These are phyloP conservation scores for Camelina sativa DNA, from an alignment of 345 rosid species.

Conservation along the genomic window DNA sequence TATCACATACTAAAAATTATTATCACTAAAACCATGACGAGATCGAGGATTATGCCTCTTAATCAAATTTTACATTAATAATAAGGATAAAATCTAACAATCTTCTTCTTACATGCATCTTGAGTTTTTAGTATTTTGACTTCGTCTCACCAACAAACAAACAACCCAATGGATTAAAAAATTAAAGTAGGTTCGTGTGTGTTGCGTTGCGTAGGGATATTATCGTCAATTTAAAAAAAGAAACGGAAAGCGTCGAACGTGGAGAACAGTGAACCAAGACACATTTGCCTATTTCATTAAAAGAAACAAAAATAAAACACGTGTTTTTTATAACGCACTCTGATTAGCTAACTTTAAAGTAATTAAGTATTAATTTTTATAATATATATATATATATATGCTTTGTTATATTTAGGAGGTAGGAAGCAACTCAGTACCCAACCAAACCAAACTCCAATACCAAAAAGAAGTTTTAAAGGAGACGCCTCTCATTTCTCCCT, in stretches of 20 bases:
- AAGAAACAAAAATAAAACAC: constrained; percentile 26
- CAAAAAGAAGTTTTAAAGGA: constrained; percentile 7
- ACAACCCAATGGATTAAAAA: not conserved
- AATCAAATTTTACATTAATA: not conserved
- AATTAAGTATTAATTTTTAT: too few relatives aligned
- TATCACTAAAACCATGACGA: not conserved
- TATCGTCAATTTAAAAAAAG: not conserved
- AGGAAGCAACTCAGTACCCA: constrained; percentile 14
- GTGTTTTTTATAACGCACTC: constrained; percentile 27
- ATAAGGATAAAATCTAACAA: not conserved
- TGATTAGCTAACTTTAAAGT: not conserved
- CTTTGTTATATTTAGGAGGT: constrained; percentile 18
- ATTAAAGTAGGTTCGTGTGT: not conserved
- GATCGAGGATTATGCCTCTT: not conserved
- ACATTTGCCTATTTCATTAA: not conserved
- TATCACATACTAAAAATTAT: not conserved
- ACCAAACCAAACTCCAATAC: not conserved
- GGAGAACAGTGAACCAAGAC: constrained; percentile 44
- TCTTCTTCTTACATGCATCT: not conserved
- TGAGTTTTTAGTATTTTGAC: constrained; percentile 15
- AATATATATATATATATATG: not conserved
- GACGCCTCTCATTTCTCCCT: constrained; percentile 35
- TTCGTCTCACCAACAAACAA: constrained; percentile 11
- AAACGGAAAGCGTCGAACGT: constrained; percentile 41
- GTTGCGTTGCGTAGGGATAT: constrained; percentile 15